Conservation (phyloP, 176 grass and related monocot species). For the Microstegium vimineum region DNA sequence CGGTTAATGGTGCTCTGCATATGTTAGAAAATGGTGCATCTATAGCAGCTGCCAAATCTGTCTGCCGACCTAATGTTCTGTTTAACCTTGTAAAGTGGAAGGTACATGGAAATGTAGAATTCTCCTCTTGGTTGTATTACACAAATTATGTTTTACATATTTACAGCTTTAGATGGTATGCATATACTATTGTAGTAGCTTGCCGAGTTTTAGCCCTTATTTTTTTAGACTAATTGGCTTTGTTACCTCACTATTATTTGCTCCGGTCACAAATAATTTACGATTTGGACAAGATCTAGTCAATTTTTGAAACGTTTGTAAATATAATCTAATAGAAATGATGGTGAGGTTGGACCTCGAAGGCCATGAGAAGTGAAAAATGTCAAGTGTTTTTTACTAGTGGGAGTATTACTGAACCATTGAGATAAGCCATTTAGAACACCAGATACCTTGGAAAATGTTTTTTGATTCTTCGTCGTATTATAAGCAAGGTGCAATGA, state of each 20-base stretch:
- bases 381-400: neutral
- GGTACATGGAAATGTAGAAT: constrained; percentile 33
- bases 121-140: neutral
- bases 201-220: neutral
- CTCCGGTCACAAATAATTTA: neutral
- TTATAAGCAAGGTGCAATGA: neutral
- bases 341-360: neutral
- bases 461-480: neutral
- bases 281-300: neutral
- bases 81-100: constrained; percentile 55
- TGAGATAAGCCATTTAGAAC: neutral
- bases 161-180: neutral
- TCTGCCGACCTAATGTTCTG: constrained; percentile 52
- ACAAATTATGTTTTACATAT: constrained; percentile 1
- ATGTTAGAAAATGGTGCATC: constrained; percentile 53
- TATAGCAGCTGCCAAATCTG: constrained; percentile 48
- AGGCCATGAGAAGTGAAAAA: neutral
- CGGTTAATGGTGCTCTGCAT: constrained; percentile 41
- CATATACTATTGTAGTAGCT: neutral
- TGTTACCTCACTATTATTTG: neutral
- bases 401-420: neutral
- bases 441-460: neutral
- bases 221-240: neutral
- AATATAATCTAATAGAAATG: neutral
- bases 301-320: neutral